Conservation (phyloP, 2,329 filamentous ascomycete genomes). For the Eutypella sp. region DNA sequence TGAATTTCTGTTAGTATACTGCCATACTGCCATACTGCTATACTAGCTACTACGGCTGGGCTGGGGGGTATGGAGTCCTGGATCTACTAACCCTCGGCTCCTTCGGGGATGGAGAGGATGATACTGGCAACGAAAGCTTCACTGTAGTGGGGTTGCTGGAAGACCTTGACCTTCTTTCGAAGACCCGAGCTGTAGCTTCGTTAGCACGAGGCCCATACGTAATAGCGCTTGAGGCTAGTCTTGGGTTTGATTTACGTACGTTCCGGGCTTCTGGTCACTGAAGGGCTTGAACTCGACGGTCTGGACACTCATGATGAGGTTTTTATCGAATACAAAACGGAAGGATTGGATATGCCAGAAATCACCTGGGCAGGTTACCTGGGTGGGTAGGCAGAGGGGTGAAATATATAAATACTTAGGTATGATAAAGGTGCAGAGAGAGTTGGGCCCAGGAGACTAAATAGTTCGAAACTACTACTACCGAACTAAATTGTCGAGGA, state of each 20-base stretch:
- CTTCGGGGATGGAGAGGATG: conserved; percentile 93
- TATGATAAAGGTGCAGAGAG: no score
- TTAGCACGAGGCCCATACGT: conserved; percentile 9
- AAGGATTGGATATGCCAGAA: neutral
- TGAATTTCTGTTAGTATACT: neutral
- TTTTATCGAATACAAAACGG: no score
- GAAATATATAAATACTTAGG: no score
- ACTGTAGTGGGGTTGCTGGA: conserved; percentile 92
- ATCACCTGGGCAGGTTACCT: neutral
- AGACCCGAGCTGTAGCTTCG: conserved; percentile 72
- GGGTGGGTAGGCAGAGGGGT: neutral
- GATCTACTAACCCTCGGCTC: conserved; percentile 63
- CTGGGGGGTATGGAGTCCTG: neutral
- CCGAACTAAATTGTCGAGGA: no score
- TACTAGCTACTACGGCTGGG: neutral
- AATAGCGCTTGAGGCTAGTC: neutral
- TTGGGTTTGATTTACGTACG: conserved; percentile 60
- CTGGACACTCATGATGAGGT: conserved; percentile 62
- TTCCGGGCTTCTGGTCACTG: conserved; percentile 97
- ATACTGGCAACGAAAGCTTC: conserved; percentile 94
- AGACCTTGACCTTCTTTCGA: conserved; percentile 97
- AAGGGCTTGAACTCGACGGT: conserved; percentile 81
- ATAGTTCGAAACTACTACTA: no score
- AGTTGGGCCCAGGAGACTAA: no score
- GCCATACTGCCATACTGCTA: no score